These are phyloP conservation scores for Fraxinus nigra DNA, from an alignment of 305 asterid species.

Conservation along the genomic window DNA sequence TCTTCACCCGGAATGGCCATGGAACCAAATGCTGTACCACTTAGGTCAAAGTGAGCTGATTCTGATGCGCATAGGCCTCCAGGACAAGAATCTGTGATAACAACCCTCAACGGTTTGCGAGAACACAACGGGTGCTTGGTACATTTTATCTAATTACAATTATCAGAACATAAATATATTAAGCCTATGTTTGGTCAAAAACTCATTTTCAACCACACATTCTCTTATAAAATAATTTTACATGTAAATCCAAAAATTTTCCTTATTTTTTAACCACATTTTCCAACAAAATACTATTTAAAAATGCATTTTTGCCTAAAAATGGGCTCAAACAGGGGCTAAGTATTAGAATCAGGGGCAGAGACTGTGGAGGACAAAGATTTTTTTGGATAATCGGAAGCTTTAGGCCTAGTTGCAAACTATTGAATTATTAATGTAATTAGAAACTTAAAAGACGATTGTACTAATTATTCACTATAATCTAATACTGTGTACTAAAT, in stretches of 20 bases:
- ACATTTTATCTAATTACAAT: constrained; percentile 47
- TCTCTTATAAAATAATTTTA: too few relatives aligned
- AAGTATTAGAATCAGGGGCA: too few relatives aligned
- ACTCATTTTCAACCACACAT: neutral
- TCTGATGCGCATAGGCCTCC: constrained; percentile 42
- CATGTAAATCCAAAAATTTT: too few relatives aligned
- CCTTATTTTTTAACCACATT: too few relatives aligned
- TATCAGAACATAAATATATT: neutral
- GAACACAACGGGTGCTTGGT: constrained; percentile 51
- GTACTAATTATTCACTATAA: too few relatives aligned
- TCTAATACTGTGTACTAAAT: neutral
- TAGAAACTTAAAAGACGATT: too few relatives aligned
- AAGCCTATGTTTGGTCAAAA: neutral
- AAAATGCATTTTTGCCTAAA: too few relatives aligned
- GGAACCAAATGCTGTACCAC: constrained; percentile 73
- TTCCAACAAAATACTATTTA: too few relatives aligned
- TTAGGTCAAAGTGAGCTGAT: constrained; percentile 62
- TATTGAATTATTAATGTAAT: neutral
- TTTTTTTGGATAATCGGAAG: too few relatives aligned
- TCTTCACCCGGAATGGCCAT: constrained; percentile 58
- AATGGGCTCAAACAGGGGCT: too few relatives aligned
- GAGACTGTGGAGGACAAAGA: too few relatives aligned
- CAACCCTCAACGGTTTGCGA: constrained; percentile 50
- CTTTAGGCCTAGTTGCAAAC: too few relatives aligned
- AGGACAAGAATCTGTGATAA: constrained; percentile 68